Evolutionary conservation across 306 rosid species (phyloP), one percentile per base, ranked within the genome.

Genomic region (Neltuma alba): DNA sequence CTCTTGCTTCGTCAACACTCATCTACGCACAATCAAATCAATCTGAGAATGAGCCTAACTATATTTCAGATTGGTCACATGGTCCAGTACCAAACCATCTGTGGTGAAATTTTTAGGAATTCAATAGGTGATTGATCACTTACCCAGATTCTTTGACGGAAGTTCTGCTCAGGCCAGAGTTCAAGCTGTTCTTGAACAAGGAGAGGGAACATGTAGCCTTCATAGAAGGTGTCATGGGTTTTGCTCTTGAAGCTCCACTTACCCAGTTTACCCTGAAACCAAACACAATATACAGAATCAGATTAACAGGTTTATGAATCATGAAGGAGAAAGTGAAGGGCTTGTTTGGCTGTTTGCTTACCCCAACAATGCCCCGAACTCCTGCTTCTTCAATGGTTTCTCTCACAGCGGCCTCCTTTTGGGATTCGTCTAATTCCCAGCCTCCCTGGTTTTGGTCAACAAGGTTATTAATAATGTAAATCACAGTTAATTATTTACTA

Each of bases 381-480:
- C 98, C 98, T 13, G 98, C 98, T 86, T 93, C 98, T 76, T 93
- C 98, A 13, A 91, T 48, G 58, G 97, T 88, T 79, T 93, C 98
- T 69, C 98, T 65, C 11, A 77, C 42, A 64, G 98, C 98, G 31
- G 98, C 98, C 83, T 89, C 94, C 84, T 84, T 90, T 83, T 86
- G 90, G 13, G 97, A 88, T 85, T 93, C 98, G 38, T 93, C 98
- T 16, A 72, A 28, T 79, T 93, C 98, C 98, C 98, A 93, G 1
- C 98, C 98, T 67, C 98, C 98, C 98, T 93, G 83, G 42, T 57
- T 23, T 69, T 36, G 63, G 23, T 80, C 63, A 64, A 79, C 28
- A n/a, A 61, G 1, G 1, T 52, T 20, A 52, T 18, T 12, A 74
- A 20, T 0, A 61, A 61, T 13, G 73, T 20, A 61, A 31, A 61